Conservation (phyloP, 495 filamentous ascomycete genomes). For the Parathielavia hyrcaniae region DNA sequence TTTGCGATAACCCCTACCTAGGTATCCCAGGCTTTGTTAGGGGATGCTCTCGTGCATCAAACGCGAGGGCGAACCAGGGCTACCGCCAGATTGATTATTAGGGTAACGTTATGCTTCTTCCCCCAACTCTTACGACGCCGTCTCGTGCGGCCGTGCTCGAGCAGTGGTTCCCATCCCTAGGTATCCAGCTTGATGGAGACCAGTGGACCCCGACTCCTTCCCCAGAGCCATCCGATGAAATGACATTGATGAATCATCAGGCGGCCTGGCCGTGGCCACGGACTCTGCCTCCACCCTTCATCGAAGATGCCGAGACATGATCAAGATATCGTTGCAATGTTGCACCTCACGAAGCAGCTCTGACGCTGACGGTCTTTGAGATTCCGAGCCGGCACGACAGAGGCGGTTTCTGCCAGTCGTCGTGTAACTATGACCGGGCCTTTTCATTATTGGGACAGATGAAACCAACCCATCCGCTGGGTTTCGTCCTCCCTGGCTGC, state of each 20-base stretch:
- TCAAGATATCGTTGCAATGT: background rate
- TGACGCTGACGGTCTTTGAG: no score
- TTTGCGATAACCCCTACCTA: background rate
- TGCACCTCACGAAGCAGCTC: no score
- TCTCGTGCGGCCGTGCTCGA: constrained; percentile 9
- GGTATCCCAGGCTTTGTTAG: no score
- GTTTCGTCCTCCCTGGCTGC: background rate
- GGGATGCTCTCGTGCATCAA: background rate
- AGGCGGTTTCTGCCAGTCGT: background rate
- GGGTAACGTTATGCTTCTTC: background rate
- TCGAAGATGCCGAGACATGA: no score
- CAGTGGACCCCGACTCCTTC: constrained; percentile 4
- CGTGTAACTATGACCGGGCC: no score
- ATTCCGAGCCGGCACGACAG: background rate
- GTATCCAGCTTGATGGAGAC: constrained; percentile 16
- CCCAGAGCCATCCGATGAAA: constrained; percentile 14
- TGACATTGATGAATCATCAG: constrained; percentile 6
- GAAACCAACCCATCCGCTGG: background rate
- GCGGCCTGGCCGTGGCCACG: constrained; percentile 12
- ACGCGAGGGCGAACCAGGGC: background rate
- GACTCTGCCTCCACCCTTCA: background rate
- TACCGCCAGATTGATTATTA: background rate
- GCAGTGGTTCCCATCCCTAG: constrained; percentile 4
- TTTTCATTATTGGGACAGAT: background rate
- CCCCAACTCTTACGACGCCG: background rate